phyloP scores from a whole-genome alignment of 176 grass and related monocot species.

The Lolium perenne region DNA sequence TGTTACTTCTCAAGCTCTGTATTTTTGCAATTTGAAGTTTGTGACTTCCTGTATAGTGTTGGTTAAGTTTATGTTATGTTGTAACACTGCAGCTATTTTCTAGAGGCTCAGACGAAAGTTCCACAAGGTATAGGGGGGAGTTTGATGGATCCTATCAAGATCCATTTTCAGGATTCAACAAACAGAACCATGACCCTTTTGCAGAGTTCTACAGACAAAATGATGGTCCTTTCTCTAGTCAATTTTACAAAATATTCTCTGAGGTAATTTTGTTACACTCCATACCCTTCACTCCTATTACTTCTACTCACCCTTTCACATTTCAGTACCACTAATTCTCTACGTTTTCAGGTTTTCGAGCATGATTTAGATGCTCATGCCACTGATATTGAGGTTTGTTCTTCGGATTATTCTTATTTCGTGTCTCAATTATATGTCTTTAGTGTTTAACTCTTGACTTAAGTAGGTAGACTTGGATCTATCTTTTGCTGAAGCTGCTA shows the following conservation, averaged over 20 bases:
- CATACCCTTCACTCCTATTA: constrained; percentile 6
- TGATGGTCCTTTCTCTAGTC: constrained; percentile 58
- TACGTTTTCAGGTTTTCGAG: constrained; percentile 77
- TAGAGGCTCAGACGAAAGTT: constrained; percentile 56
- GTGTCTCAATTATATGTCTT: constrained; percentile 25
- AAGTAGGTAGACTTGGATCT: constrained; percentile 76
- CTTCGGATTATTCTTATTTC: constrained; percentile 40
- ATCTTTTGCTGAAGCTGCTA: constrained; percentile 89
- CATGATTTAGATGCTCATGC: constrained; percentile 63
- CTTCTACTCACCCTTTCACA: not conserved
- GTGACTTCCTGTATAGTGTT: constrained; percentile 1
- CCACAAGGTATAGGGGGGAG: constrained; percentile 33
- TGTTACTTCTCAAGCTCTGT: constrained; percentile 30
- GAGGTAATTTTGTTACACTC: constrained; percentile 58
- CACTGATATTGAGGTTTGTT: constrained; percentile 77
- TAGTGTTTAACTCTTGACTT: constrained; percentile 34
- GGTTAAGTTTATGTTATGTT: constrained; percentile 33
- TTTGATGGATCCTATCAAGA: constrained; percentile 71
- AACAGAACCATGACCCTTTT: constrained; percentile 68
- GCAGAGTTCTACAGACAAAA: constrained; percentile 70
- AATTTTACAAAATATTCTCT: constrained; percentile 94
- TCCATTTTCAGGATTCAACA: constrained; percentile 71
- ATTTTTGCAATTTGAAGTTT: constrained; percentile 30
- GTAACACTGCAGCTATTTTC: constrained; percentile 62
- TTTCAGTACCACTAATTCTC: constrained; percentile 41